These are phyloP conservation scores for Chlamydomonas schloesseri DNA, from an alignment of 139 green algal genomes.

Conservation along the genomic window DNA sequence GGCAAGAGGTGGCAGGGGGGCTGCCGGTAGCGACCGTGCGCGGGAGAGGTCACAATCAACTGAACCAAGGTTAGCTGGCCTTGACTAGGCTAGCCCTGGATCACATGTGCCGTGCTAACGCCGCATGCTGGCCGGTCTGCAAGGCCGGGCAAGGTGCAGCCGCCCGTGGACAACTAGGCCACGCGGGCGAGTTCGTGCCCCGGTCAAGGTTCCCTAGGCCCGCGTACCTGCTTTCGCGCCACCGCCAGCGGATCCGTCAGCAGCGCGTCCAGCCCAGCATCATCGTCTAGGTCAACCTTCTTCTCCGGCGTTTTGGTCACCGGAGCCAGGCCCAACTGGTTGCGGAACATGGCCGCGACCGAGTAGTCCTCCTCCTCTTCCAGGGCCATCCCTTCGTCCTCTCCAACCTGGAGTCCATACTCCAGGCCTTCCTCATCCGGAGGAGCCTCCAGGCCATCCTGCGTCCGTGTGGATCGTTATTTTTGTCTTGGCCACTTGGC, in stretches of 20 bases:
- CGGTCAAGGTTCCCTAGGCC: not conserved
- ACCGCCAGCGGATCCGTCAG: constrained; percentile 14
- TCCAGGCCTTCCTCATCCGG: constrained; percentile 66
- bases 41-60: no score
- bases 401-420: constrained; percentile 50
- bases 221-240: not conserved
- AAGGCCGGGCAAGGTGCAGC: no score
- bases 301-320: not conserved
- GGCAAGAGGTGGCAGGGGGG: no score
- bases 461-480: not conserved
- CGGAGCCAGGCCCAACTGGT: constrained; percentile 12
- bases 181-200: not conserved
- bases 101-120: no score
- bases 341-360: constrained; percentile 72
- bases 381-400: constrained; percentile 49
- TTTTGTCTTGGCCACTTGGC: no score
- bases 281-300: constrained; percentile 16
- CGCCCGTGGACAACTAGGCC: no score
- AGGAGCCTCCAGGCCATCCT: constrained; percentile 84
- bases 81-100: no score
- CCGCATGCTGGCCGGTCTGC: no score
- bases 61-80: no score
- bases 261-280: constrained; percentile 10
- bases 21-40: no score
- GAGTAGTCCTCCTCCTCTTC: constrained; percentile 64